Base-by-base conservation (phyloP, 345 rosid species). In the Pistacia atlantica region DNA sequence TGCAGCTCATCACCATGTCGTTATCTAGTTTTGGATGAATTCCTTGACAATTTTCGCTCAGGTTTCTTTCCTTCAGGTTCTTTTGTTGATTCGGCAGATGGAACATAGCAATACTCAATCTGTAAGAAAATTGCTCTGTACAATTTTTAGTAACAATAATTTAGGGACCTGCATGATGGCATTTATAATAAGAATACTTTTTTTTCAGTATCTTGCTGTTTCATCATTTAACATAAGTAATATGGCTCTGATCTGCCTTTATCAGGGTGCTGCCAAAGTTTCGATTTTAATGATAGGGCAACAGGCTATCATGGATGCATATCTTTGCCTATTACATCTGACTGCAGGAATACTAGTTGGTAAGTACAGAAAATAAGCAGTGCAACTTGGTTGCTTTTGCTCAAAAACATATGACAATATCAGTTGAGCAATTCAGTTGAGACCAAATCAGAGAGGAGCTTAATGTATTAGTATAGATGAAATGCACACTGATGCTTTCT, bases 271-370 rank as follows among this genome's bases (percentile, higher is more conserved):
- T 83, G 99, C 97, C 46, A 96, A 96, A 83, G 98, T 96, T 78
- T 93, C 99, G 10, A 90, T 96, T 73, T 77, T 96, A 72, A 93
- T 94, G 94, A 88, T 96, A 65, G 97, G 99, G 42, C 98, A 93
- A 84, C 99, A 96, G 75, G 98, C 99, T 65, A 93, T 92, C 82
- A 92, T 93, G 97, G 99, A 96, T 89, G 95, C 99, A 73, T 96
- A 93, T 85, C 90, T 96, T 68, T 96, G 99, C 90, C 97, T 93
- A 76, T 72, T 96, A 73, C 99, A 93, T 88, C 90, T 96, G 78
- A 96, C 98, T 28, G 94, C 99, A 37, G 98, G 98, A 83, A 93
- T 96, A 75, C 87, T 96, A 64, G 98, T 93, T 76, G 99, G 99
- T 92, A 87, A 80, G 89, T 81, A 65, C 33, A 46, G 33, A 45